Base-by-base conservation (phyloP, 176 grass and related monocot genomes). In the Bothriochloa decipiens region DNA sequence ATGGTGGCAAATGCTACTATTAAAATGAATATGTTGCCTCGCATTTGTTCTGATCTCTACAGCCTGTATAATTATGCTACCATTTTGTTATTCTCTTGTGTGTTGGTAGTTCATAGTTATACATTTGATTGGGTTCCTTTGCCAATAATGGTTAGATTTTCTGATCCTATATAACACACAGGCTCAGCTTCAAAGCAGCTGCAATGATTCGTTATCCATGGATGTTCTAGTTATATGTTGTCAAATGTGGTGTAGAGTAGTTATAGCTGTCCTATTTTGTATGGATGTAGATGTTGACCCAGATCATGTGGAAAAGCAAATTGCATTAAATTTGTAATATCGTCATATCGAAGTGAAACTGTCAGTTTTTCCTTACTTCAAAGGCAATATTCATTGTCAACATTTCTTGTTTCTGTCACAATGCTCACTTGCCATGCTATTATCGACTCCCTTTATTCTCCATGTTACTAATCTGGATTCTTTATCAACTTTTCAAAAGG, bases 401-500 rank as follows among this genome's bases (percentile, higher is more conserved):
- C 5, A 39, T 17, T 67, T 68, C 18, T 69, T 64, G 7, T 75
- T 84, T 50, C n/a, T 84, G n/a, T 47, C 12, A 9, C 35, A 75
- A 55, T 68, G 17, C 7, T 26, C 22, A 32, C 22, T 9, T 57
- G 15, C 6, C 39, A 40, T 2, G n/a, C 42, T 68, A 75, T 28
- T 8, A 17, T 26, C 7, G 8, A 5, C 20, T 50, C 7, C 16
- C 8, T 14, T 43, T 45, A 12, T 49, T 67, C 27, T n/a, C n/a
- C 40, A 16, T 65, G 37, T 66, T 66, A 52, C 14, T 76, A 66
- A 22, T 27, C 22, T 49, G 27, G 60, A 27, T 52, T 39, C 43
- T 55, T 74, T 22, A 39, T 66, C 22, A 14, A 10, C 3, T 6
- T 39, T 65, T 41, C 28, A 84, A n/a, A n/a, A n/a, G n/a, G n/a